Evolutionary conservation across 371 early-diverging fungal species (phyloP).

Genomic region (Mucor plumbeus): DNA sequence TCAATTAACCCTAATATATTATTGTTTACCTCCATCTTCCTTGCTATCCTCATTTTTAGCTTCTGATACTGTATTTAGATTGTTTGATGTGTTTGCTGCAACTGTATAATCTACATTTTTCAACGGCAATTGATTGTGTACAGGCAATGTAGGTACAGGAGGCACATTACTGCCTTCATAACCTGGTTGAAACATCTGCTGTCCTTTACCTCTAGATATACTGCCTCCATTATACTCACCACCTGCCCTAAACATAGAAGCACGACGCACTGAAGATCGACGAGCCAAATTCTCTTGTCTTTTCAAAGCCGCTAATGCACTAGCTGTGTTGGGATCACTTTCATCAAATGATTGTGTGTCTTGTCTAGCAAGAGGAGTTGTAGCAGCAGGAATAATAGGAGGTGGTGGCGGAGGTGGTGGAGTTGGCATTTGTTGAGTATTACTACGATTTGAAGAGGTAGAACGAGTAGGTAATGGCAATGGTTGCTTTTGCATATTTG

Average conservation of each 20-base stretch:
- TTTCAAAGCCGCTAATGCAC: slow-evolving; percentile 52
- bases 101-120: slow-evolving; percentile 14
- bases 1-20: not conserved
- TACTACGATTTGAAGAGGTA: slow-evolving; percentile 43
- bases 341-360: slow-evolving; percentile 40
- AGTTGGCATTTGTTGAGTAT: slow-evolving; percentile 20
- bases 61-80: slow-evolving; percentile 28
- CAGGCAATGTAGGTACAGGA: slow-evolving; percentile 48
- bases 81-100: not conserved
- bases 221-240: slow-evolving; percentile 25
- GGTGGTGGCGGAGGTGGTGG: slow-evolving; percentile 37
- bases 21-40: slow-evolving; percentile 9
- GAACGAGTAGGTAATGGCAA: slow-evolving; percentile 51
- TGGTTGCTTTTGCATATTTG: slow-evolving; percentile 3
- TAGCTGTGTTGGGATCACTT: slow-evolving; percentile 51
- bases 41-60: slow-evolving; percentile 14
- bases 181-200: slow-evolving; percentile 3
- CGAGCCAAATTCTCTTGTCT: slow-evolving; percentile 54
- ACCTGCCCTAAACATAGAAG: slow-evolving; percentile 48
- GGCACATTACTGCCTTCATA: slow-evolving; percentile 34
- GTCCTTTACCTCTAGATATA: slow-evolving; percentile 20
- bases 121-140: slow-evolving; percentile 2
- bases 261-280: slow-evolving; percentile 52
- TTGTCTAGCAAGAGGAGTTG: not conserved
- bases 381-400: slow-evolving; percentile 21